Evolutionary conservation across 805 yeast genomes (phyloP), one percentile per base, ranked within the genome.

Genomic region (Saturnispora quitensis): DNA sequence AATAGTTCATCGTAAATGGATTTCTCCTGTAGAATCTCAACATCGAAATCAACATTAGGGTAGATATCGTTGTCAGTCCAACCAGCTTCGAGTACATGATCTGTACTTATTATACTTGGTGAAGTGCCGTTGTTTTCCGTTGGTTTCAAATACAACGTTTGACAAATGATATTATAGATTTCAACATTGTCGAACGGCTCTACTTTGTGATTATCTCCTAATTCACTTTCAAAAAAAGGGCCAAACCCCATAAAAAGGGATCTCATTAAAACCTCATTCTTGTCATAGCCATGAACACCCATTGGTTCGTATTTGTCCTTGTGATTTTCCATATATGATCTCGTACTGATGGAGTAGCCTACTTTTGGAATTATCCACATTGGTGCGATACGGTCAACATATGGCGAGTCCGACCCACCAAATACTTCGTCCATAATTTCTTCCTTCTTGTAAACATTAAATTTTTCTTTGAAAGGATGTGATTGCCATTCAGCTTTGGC

Each of bases 201-300:
- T 22, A 79, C 69, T 50, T 56, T 55, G 8, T 58, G 55, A 18
- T 72, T 66, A 40, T 63, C 67, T 4, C 66, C 59, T 3, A 55
- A 43, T 22, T 53, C 55, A 8, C 59, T 55, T 40, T 68, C 61
- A 65, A 90, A 89, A 60, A 75, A 86, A 0, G 97, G 97, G 0
- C 98, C 98, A 1, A 74, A 65, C 0, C 84, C 95, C 40, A 88
- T 59, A 63, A 91, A 90, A 9, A 87, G 59, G 0, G 96, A 89
- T 48, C 96, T 70, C 96, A 89, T 89, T 52, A 89, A 69, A 6
- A 84, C 75, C 55, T 83, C 88, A 0, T 83, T 75, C 60, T 84
- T 86, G 61, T 84, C 80, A 64, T 87, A 90, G 2, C 97, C 97
- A 66, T 88, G 95, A 0, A 85, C 85, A 8, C 96, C 97, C 50